phyloP scores from a whole-genome alignment of 306 rosid species.

The Cucumis hystrix region DNA sequence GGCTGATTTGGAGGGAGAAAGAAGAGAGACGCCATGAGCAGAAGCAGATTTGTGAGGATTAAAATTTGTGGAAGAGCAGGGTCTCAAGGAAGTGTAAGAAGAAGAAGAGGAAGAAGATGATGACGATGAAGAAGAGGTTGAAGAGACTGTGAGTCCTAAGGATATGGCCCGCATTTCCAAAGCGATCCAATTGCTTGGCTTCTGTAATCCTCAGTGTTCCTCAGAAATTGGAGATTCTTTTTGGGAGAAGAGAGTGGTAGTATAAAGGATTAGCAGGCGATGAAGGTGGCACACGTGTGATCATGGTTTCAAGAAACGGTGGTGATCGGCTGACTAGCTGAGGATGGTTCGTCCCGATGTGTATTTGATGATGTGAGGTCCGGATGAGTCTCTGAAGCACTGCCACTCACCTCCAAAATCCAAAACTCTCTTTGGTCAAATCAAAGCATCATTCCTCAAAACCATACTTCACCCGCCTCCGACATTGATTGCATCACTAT shows the following conservation, averaged over 20 bases:
- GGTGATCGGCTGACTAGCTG: neutral
- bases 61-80: constrained; percentile 21
- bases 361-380: neutral
- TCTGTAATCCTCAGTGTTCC: constrained; percentile 4
- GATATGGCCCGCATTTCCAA: constrained; percentile 70
- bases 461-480: no score
- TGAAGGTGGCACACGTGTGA: neutral
- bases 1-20: constrained; percentile 49
- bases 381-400: neutral
- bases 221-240: constrained; percentile 9
- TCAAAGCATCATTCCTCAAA: neutral
- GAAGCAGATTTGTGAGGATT: constrained; percentile 27
- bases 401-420: neutral
- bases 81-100: constrained; percentile 10
- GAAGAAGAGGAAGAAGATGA: constrained; percentile 23
- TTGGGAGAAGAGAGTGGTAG: neutral
- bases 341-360: neutral
- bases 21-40: constrained; percentile 23
- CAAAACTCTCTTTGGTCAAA: neutral
- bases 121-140: constrained; percentile 28
- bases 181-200: constrained; percentile 8
- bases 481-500: no score
- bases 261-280: neutral
- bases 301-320: neutral
- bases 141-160: constrained; percentile 47